phyloP scores from a whole-genome alignment of 441 rosid genomes.

The California macrophylla region DNA sequence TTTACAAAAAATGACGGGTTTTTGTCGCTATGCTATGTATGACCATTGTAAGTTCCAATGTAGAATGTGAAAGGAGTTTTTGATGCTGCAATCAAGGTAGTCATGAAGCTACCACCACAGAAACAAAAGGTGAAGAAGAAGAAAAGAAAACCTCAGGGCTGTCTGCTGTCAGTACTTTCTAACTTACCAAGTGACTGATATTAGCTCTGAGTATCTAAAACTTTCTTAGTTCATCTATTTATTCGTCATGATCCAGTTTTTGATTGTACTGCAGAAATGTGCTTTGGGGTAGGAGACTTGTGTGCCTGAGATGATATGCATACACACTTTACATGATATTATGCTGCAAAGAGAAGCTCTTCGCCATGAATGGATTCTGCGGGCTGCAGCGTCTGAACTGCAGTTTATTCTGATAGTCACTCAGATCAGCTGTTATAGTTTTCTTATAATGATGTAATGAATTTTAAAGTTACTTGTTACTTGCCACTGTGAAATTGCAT shows the following conservation, averaged over 20 bases:
- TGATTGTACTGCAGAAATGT: constrained; percentile 43
- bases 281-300: constrained; percentile 61
- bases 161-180: constrained; percentile 56
- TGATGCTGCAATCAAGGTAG: constrained; percentile 87
- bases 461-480: no score
- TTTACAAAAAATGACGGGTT: no score
- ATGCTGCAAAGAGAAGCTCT: neutral
- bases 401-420: constrained; percentile 1
- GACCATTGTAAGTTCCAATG: constrained; percentile 15
- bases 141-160: constrained; percentile 57
- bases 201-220: neutral
- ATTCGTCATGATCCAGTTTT: neutral
- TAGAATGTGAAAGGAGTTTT: constrained; percentile 95
- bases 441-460: no score
- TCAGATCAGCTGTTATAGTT: neutral
- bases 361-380: constrained; percentile 1
- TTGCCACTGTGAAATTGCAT: no score
- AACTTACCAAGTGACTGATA: neutral
- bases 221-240: neutral
- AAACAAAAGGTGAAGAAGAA: constrained; percentile 49
- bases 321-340: neutral
- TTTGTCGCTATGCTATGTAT: constrained; percentile 11
- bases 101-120: constrained; percentile 67
- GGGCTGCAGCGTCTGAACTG: neutral
- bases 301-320: constrained; percentile 28